A percentile compares a stretch with the other conserved stretches of the same genome.
Evolutionary conservation across 1,284 basidiomycete genomes (phyloP).

Genomic region (Lentinula novae-zelandiae): DNA sequence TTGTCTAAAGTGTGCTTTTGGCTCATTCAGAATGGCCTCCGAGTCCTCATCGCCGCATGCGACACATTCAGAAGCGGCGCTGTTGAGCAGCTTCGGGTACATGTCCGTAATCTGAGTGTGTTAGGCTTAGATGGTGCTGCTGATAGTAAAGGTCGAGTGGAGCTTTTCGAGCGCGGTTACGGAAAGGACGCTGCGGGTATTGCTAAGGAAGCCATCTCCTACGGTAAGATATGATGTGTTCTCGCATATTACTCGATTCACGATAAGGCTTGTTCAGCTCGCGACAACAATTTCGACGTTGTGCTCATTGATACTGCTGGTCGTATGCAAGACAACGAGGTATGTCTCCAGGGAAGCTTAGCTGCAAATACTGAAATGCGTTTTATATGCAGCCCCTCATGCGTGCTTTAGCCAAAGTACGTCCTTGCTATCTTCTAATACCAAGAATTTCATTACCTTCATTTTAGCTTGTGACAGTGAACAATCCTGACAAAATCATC

Average conservation of each 20-base stretch:
- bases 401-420: constrained; percentile 93
- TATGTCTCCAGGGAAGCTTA: constrained; percentile 27
- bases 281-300: constrained; percentile 87
- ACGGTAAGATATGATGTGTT: constrained; percentile 50
- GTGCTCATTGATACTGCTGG: constrained; percentile 98
- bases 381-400: constrained; percentile 69
- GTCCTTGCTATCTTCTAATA: constrained; percentile 8
- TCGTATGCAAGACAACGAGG: constrained; percentile 98
- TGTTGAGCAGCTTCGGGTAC: constrained; percentile 95
- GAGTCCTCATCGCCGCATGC: constrained; percentile 96
- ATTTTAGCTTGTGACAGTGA: constrained; percentile 77
- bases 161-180: constrained; percentile 95
- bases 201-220: constrained; percentile 89
- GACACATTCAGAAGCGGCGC: constrained; percentile 98
- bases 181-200: constrained; percentile 98
- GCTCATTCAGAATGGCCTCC: constrained; percentile 92
- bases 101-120: constrained; percentile 93
- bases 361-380: background rate
- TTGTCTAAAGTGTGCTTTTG: constrained; percentile 99
- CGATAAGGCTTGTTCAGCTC: constrained; percentile 44
- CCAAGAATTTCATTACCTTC: constrained; percentile 1
- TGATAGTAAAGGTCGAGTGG: constrained; percentile 75
- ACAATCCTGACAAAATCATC: constrained; percentile 92
- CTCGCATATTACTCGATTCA: background rate
- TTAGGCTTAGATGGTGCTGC: constrained; percentile 70